These are phyloP conservation scores for Panaeolus cyanescens DNA, from an alignment of 768 basidiomycete genomes.

Conservation along the genomic window DNA sequence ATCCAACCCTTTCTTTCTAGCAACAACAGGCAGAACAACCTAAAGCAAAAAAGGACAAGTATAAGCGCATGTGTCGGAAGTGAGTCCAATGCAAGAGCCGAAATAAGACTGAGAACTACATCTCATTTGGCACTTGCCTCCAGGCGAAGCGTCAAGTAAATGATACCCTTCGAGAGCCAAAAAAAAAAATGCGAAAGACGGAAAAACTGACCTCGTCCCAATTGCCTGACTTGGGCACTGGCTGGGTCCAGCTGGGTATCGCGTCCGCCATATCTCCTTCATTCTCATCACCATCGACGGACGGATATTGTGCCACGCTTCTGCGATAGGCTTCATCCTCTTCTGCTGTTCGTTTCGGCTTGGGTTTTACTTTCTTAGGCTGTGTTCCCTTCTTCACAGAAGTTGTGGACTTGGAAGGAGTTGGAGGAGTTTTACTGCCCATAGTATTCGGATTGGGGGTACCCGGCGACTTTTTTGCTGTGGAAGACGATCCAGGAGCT, in stretches of 20 bases:
- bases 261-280: constrained; percentile 58
- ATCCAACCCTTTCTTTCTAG: constrained; percentile 78
- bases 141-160: constrained; percentile 5
- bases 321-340: constrained; percentile 47
- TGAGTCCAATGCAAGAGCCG: too few species aligned
- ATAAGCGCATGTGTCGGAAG: too few species aligned
- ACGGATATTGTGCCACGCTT: constrained; percentile 72
- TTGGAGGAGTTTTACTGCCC: constrained; percentile 25
- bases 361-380: constrained; percentile 35
- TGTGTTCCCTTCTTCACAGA: constrained; percentile 40
- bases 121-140: too few species aligned
- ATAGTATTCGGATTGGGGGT: constrained; percentile 6
- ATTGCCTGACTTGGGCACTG: constrained; percentile 64
- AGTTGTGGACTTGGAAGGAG: constrained; percentile 32
- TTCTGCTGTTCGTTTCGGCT: constrained; percentile 19
- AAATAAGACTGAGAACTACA: too few species aligned
- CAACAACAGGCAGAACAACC: constrained; percentile 86
- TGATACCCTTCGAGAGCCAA: constrained; percentile 5
- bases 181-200: constrained; percentile 6
- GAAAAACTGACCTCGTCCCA: constrained; percentile 75
- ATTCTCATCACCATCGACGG: constrained; percentile 46
- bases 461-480: constrained; percentile 12
- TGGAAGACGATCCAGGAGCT: constrained; percentile 21
- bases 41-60: constrained; percentile 26
- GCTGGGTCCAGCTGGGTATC: constrained; percentile 83